Evolutionary conservation across 129 eudicot species (phyloP).

Genomic region (Flaveria sonorensis): DNA sequence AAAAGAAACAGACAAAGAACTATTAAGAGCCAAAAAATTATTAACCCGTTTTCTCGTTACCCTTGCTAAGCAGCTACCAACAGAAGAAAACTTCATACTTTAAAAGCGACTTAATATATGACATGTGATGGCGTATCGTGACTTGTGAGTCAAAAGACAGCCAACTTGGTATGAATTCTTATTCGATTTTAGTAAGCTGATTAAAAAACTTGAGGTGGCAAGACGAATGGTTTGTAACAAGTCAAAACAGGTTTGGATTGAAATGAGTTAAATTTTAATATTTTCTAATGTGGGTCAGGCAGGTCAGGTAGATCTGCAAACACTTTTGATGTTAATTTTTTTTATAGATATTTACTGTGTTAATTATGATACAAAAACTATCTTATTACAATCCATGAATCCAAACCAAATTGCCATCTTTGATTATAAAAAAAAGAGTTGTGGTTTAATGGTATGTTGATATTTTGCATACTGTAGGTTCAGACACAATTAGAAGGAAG

Average conservation of each 20-base stretch:
- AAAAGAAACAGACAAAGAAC: conserved; percentile 27
- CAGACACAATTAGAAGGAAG: conserved; percentile 8
- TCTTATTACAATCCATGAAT: not conserved
- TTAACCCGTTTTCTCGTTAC: conserved; percentile 62
- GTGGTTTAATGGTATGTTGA: conserved; percentile 6
- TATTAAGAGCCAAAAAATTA: conserved; percentile 51
- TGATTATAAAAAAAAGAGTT: conserved; percentile 3
- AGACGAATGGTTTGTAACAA: not conserved
- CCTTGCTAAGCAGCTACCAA: conserved; percentile 65
- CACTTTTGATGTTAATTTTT: not conserved
- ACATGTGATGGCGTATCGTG: not conserved
- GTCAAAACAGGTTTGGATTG: not conserved
- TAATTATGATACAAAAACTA: not conserved
- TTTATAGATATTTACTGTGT: not conserved
- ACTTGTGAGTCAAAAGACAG: conserved; percentile 8
- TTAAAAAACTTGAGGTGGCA: not conserved
- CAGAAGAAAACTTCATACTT: conserved; percentile 37
- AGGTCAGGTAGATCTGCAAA: conserved; percentile 8
- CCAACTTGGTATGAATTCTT: conserved; percentile 25
- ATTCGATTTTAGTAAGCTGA: conserved; percentile 11
- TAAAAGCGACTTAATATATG: not conserved
- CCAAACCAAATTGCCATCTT: conserved; percentile 5
- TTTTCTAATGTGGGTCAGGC: not conserved
- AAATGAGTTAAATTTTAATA: not conserved
- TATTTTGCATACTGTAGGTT: conserved; percentile 17